phyloP scores from a whole-genome alignment of 768 basidiomycete species.

The Hygrophorus pudorinus region DNA sequence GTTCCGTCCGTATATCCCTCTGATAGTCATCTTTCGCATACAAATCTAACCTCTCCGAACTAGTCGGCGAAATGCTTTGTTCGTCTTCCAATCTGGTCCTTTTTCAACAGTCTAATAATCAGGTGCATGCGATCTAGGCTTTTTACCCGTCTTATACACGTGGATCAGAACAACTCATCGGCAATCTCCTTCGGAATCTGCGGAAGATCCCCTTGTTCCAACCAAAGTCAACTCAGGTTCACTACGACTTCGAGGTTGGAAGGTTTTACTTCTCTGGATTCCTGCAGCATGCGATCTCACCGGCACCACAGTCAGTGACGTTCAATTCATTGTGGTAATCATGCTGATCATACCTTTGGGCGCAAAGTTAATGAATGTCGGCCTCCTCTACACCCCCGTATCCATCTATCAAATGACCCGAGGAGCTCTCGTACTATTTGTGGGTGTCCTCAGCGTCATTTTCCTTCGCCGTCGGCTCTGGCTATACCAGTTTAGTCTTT shows the following conservation, averaged over 20 bases:
- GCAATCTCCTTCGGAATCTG: constrained; percentile 35
- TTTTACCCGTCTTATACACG: constrained; percentile 73
- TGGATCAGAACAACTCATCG: constrained; percentile 39
- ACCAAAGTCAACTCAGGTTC: constrained; percentile 24
- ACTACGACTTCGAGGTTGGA: constrained; percentile 54
- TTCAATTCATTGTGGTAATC: constrained; percentile 7
- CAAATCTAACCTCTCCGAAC: constrained; percentile 20
- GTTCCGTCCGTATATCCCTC: constrained; percentile 52
- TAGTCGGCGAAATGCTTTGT: constrained; percentile 94
- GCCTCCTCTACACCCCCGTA: constrained; percentile 91
- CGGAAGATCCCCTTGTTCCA: constrained; percentile 29
- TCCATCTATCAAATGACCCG: constrained; percentile 97
- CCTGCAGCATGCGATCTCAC: constrained; percentile 87
- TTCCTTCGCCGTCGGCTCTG: constrained; percentile 82
- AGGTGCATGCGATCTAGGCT: constrained; percentile 42
- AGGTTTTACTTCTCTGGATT: constrained; percentile 71
- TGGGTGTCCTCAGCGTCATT: constrained; percentile 82
- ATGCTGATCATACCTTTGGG: constrained; percentile 19
- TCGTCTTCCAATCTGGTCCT: constrained; percentile 26
- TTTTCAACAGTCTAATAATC: constrained; percentile 11
- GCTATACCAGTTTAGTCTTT: constrained; percentile 67
- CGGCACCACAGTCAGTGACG: constrained; percentile 68
- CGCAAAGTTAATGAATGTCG: constrained; percentile 86
- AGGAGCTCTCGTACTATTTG: constrained; percentile 89
- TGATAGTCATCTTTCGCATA: constrained; percentile 10